These are phyloP conservation scores for Boletellus emodensis DNA, from an alignment of 768 basidiomycete species.

Conservation along the genomic window DNA sequence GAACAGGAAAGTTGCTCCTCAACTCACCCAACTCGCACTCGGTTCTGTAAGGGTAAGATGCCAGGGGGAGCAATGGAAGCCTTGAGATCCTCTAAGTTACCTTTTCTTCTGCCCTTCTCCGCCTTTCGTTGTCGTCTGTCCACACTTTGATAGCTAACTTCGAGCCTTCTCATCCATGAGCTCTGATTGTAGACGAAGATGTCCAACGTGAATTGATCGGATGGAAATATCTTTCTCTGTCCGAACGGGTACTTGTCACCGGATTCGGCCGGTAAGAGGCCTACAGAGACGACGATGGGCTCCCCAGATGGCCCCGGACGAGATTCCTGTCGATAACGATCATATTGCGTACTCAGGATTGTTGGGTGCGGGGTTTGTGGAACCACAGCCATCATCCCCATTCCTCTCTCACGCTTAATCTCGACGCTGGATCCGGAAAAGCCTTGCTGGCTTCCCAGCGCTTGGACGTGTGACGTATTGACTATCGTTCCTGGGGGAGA, in stretches of 20 bases:
- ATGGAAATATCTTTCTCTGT: conserved; percentile 58
- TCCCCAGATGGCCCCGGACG: conserved; percentile 36
- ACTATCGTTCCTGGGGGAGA: conserved; percentile 47
- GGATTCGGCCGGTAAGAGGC: conserved; percentile 35
- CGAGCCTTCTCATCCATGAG: conserved; percentile 70
- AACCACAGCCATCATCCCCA: conserved; percentile 26
- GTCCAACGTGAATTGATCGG: conserved; percentile 75
- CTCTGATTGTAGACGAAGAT: conserved; percentile 86
- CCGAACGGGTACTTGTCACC: conserved; percentile 9
- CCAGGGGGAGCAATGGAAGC: conserved; percentile 44
- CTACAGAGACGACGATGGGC: conserved; percentile 68
- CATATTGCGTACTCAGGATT: conserved; percentile 40
- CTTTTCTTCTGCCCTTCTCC: conserved; percentile 27
- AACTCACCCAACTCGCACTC: conserved; percentile 75
- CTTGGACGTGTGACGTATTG: conserved; percentile 53
- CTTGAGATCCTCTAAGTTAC: conserved; percentile 25
- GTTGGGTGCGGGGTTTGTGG: conserved; percentile 58
- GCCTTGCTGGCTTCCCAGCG: conserved; percentile 46
- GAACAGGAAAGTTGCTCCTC: not conserved
- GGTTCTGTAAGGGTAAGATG: conserved; percentile 71
- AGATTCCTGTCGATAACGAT: conserved; percentile 21
- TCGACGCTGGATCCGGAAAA: conserved; percentile 59
- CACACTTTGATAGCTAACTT: conserved; percentile 63
- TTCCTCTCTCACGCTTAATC: conserved; percentile 56
- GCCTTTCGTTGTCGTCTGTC: conserved; percentile 40